A percentile compares a stretch with the other conserved stretches of the same genome.
Conservation (phyloP, 495 filamentous ascomycete genomes). For the Filosporella fistucella region DNA sequence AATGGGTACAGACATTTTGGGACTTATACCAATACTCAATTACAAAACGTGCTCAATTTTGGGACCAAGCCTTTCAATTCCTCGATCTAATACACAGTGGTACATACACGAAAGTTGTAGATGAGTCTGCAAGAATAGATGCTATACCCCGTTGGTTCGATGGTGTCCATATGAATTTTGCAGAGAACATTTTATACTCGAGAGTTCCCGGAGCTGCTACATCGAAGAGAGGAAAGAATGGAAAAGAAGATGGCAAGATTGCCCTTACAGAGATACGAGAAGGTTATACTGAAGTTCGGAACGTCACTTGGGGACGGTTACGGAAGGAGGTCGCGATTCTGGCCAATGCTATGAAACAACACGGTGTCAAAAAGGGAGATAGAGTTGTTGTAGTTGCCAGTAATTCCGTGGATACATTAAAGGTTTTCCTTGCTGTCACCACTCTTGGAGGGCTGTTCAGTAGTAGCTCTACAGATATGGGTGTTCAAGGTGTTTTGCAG, state of each 20-base stretch:
- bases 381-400: conserved; percentile 65
- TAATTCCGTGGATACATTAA: conserved; percentile 69
- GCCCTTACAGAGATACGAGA: conserved; percentile 71
- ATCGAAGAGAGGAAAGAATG: conserved; percentile 33
- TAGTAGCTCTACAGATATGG: conserved; percentile 74
- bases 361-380: conserved; percentile 64
- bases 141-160: conserved; percentile 64
- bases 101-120: conserved; percentile 52
- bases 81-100: conserved; percentile 58
- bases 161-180: conserved; percentile 58
- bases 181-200: conserved; percentile 59
- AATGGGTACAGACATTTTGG: conserved; percentile 45
- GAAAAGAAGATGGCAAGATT: conserved; percentile 67
- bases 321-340: conserved; percentile 49
- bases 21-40: conserved; percentile 64
- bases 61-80: conserved; percentile 55
- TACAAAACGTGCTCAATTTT: conserved; percentile 59
- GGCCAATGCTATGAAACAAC: conserved; percentile 55
- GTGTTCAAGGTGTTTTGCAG: conserved; percentile 70
- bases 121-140: conserved; percentile 64
- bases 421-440: conserved; percentile 58
- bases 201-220: conserved; percentile 25
- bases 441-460: conserved; percentile 69
- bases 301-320: conserved; percentile 61
- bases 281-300: conserved; percentile 48